phyloP scores from a whole-genome alignment of 768 basidiomycete species.

The Pleurotus platypus region DNA sequence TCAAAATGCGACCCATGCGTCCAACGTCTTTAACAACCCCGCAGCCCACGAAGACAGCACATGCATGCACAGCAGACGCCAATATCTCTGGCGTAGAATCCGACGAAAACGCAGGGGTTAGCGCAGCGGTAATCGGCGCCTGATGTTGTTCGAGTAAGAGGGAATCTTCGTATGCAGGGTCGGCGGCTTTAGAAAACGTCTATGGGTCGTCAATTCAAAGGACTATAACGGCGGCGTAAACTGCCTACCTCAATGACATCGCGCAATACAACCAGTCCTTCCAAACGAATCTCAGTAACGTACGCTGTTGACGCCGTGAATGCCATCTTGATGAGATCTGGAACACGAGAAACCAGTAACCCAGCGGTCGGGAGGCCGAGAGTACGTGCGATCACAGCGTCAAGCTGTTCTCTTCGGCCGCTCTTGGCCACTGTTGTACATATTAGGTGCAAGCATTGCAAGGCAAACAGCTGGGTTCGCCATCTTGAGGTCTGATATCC shows the following conservation, averaged over 20 bases:
- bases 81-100: slow-evolving; percentile 96
- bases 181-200: slow-evolving; percentile 84
- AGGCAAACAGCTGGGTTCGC: slow-evolving; percentile 94
- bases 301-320: slow-evolving; percentile 97
- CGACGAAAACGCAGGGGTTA: slow-evolving; percentile 93
- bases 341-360: slow-evolving; percentile 79
- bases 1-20: slow-evolving; percentile 93
- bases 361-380: slow-evolving; percentile 54
- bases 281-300: slow-evolving; percentile 91
- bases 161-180: slow-evolving; percentile 90
- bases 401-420: slow-evolving; percentile 80
- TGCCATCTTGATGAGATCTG: slow-evolving; percentile 95
- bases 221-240: too few species aligned
- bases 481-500: slow-evolving; percentile 73
- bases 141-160: slow-evolving; percentile 95
- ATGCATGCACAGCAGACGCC: slow-evolving; percentile 88
- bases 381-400: slow-evolving; percentile 65
- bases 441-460: slow-evolving; percentile 89
- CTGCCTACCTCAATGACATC: slow-evolving; percentile 73
- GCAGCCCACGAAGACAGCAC: slow-evolving; percentile 92
- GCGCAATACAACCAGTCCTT: slow-evolving; percentile 82
- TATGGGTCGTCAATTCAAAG: slow-evolving; percentile 22
- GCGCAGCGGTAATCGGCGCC: slow-evolving; percentile 94
- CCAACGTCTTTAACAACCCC: slow-evolving; percentile 88
- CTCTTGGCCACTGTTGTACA: slow-evolving; percentile 71